Percentiles rank a stretch among this genome's conserved stretches.
Evolutionary conservation across 208 protist genomes (phyloP).

Genomic region (Trypanosoma scelopori): DNA sequence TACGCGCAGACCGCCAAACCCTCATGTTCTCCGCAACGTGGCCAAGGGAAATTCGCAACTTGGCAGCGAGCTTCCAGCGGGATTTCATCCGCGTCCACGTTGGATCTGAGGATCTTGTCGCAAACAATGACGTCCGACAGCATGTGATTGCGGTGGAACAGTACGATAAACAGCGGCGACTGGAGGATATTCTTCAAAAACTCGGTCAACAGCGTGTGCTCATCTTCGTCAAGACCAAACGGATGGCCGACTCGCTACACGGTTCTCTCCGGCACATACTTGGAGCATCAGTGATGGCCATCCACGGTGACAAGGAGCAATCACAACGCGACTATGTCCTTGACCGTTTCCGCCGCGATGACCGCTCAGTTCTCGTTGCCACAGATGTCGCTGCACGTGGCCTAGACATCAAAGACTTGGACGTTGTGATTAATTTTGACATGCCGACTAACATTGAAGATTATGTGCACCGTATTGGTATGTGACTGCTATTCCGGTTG

Average conservation of each 20-base stretch:
- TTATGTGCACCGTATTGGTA: conserved; percentile 98
- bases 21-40: conserved; percentile 98
- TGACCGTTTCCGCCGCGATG: conserved; percentile 73
- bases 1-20: conserved; percentile 96
- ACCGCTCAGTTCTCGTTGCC: conserved; percentile 77
- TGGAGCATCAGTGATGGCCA: conserved; percentile 62
- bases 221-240: conserved; percentile 92
- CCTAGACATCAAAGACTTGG: conserved; percentile 98
- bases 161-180: conserved; percentile 75
- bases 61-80: conserved; percentile 88
- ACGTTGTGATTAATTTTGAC: conserved; percentile 99
- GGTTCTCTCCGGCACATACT: conserved; percentile 60
- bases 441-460: conserved; percentile 98
- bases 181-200: conserved; percentile 69
- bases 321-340: conserved; percentile 90
- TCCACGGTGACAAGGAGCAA: conserved; percentile 94
- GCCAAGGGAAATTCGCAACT: conserved; percentile 80
- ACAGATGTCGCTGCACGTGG: conserved; percentile 93
- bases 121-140: conserved; percentile 83
- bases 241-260: conserved; percentile 72
- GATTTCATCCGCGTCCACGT: conserved; percentile 93
- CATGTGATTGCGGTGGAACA: conserved; percentile 70
- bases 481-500: conserved; percentile 54
- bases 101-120: conserved; percentile 86
- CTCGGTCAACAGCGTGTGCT: conserved; percentile 75